These are phyloP conservation scores for Aspergillus jensenii DNA, from an alignment of 2,329 filamentous ascomycete species.

Conservation along the genomic window DNA sequence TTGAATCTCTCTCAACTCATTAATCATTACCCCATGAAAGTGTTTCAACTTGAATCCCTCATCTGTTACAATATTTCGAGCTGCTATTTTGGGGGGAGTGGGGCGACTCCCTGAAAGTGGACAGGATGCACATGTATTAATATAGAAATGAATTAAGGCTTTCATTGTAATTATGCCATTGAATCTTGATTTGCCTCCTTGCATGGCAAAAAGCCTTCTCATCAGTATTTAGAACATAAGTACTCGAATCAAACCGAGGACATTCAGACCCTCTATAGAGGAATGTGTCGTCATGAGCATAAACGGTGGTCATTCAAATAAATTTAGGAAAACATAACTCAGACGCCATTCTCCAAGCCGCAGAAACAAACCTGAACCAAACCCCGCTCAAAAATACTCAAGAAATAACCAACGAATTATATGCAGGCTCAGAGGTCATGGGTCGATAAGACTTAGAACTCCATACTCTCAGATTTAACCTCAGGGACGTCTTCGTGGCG, in stretches of 20 bases:
- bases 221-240: not conserved
- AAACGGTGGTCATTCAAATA: not conserved
- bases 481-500: constrained; percentile 48
- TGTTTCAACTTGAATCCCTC: not conserved
- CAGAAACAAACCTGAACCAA: constrained; percentile 1
- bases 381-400: constrained; percentile 10
- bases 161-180: constrained; percentile 15
- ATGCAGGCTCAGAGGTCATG: not conserved
- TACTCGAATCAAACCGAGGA: not conserved
- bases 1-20: constrained; percentile 10
- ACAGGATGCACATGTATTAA: constrained; percentile 19
- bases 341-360: constrained; percentile 8
- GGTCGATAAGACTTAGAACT: constrained; percentile 53
- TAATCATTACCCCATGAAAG: not conserved
- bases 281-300: not conserved
- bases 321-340: not conserved
- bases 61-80: constrained; percentile 1
- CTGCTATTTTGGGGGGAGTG: not conserved
- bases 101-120: not conserved
- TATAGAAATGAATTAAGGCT: constrained; percentile 23
- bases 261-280: not conserved
- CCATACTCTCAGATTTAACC: constrained; percentile 56
- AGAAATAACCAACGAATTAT: not conserved
- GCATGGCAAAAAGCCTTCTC: not conserved
- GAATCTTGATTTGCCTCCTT: not conserved